These are phyloP conservation scores for Hemerocallis citrina DNA, from an alignment of 106 monocot genomes.

Conservation along the genomic window DNA sequence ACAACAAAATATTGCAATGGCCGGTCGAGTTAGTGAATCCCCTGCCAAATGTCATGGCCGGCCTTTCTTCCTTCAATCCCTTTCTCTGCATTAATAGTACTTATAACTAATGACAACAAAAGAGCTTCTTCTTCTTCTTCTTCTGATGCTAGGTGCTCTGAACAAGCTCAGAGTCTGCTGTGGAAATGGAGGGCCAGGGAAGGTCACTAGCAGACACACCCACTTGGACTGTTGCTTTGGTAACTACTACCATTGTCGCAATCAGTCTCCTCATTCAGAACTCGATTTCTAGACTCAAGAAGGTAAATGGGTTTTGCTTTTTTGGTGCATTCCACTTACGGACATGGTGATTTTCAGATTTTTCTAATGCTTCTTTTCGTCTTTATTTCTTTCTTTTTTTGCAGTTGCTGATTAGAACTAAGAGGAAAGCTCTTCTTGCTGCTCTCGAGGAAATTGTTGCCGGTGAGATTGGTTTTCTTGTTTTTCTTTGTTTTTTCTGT, in stretches of 20 bases:
- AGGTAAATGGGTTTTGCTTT: not conserved
- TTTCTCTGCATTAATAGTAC: not conserved
- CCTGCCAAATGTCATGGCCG: too few species aligned
- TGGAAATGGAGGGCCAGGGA: not conserved
- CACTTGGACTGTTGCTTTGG: conserved; percentile 7
- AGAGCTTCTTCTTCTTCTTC: not conserved
- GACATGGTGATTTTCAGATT: not conserved
- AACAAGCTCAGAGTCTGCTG: not conserved
- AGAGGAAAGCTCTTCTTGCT: conserved; percentile 7
- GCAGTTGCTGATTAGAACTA: not conserved
- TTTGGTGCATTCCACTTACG: not conserved
- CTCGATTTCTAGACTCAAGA: not conserved
- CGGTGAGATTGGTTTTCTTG: not conserved
- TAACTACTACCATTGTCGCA: not conserved
- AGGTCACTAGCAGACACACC: conserved; percentile 4
- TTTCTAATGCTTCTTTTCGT: not conserved
- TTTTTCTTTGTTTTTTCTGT: too few species aligned
- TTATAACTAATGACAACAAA: not conserved
- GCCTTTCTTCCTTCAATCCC: not conserved
- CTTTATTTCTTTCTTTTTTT: not conserved
- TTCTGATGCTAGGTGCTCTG: too few species aligned
- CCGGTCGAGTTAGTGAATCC: too few species aligned
- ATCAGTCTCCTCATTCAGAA: not conserved
- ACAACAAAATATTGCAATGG: too few species aligned
- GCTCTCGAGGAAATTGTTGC: conserved; percentile 1